Base-by-base conservation (phyloP, 2,329 filamentous ascomycete species). In the Penicillium brevicompactum region DNA sequence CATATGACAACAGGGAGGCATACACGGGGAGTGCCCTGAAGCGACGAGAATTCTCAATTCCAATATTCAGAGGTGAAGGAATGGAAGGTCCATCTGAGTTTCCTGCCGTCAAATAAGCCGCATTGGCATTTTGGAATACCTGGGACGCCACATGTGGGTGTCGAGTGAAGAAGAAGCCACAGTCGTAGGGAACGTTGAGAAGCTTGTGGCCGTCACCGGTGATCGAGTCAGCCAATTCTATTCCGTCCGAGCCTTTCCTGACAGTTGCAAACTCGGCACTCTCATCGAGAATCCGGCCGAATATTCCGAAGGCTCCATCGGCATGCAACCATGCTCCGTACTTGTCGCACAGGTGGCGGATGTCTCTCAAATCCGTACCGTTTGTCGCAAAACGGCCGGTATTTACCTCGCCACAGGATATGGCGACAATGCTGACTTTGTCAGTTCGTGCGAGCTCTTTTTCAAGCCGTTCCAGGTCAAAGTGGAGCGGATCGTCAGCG, bases 151-250 rank as follows among this genome's bases (percentile, higher is more conserved):
- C 76, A 2, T 74, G 65, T 7, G 83, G 75, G 58, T 89, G 84
- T 16, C 86, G 84, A 49, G 87, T 91, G 64, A 96, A 84, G 80
- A 96, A 95, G 74, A 97, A 88, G 42, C 92, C 93, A 66, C 88
- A 92, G 72, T 97, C 93, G 66, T 97, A 97, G 0, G 93, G 92
- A 44, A 96, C 91, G 63, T 97, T 97, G 57, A 97, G 82, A n/a
- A 96, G 76, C 69, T 97, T 97, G 73, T 97, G 93, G 0, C 84
- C 89, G 67, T 97, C 92, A 2, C 89, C 87, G 0, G 91, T 87
- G 63, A 97, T 92, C 48, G 90, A 95, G 69, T 97, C 91, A 3
- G 90, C 91, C 2, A 96, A 78, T 58, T 96, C 88, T 11, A 97
- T 72, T 1, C 90, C 90, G 4, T 83, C 80, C 1, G 75, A 80